Evolutionary conservation across 2,329 filamentous ascomycete species (phyloP).

Genomic region (Huntiella omanensis): DNA sequence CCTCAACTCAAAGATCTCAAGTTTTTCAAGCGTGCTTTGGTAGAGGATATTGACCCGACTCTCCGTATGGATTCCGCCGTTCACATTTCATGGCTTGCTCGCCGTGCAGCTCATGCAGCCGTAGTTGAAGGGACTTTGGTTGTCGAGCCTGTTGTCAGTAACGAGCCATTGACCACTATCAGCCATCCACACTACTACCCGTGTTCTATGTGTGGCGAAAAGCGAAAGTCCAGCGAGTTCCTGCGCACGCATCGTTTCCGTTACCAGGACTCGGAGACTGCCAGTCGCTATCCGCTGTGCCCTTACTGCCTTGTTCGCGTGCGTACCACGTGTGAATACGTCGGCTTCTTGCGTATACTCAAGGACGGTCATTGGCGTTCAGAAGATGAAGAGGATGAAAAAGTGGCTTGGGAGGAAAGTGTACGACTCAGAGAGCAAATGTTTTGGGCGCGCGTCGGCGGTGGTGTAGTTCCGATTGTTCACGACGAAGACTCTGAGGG

Average conservation of each 20-base stretch:
- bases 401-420: constrained; percentile 85
- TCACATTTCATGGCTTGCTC: constrained; percentile 81
- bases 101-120: constrained; percentile 63
- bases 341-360: constrained; percentile 78
- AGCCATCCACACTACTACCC: constrained; percentile 40
- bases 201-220: constrained; percentile 80
- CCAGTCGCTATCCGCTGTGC: constrained; percentile 79
- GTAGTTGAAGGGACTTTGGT: constrained; percentile 73
- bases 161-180: constrained; percentile 28
- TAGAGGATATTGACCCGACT: constrained; percentile 89
- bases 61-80: constrained; percentile 76
- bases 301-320: constrained; percentile 70
- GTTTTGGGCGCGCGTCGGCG: constrained; percentile 90
- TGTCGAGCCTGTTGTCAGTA: constrained; percentile 66
- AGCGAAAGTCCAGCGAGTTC: constrained; percentile 49
- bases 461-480: constrained; percentile 59
- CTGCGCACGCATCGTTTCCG: constrained; percentile 74
- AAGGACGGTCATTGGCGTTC: constrained; percentile 83
- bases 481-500: neutral
- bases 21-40: constrained; percentile 79
- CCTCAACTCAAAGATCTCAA: constrained; percentile 62
- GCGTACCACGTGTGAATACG: constrained; percentile 76
- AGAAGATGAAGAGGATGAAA: constrained; percentile 67
- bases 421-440: constrained; percentile 79
- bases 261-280: constrained; percentile 67